Evolutionary conservation across 2,329 filamentous ascomycete species (phyloP).

Genomic region (Berkeleyomyces rouxiae): DNA sequence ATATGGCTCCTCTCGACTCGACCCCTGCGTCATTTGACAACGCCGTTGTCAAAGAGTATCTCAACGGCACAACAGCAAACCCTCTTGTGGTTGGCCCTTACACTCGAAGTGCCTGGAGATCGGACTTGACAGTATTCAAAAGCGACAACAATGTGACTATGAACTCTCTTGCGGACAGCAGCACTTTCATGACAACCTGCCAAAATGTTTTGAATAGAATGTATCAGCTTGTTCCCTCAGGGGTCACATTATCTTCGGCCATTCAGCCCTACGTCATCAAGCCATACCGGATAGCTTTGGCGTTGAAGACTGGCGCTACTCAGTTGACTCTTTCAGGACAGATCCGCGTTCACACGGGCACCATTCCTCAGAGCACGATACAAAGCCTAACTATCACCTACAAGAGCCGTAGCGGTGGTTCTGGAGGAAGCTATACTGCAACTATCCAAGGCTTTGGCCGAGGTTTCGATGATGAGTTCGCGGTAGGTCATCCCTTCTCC

Average conservation of each 20-base stretch:
- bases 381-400: slow-evolving; percentile 35
- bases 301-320: slow-evolving; percentile 31
- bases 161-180: slow-evolving; percentile 27
- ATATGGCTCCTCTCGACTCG: slow-evolving; percentile 30
- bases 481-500: slow-evolving; percentile 14
- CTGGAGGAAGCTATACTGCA: slow-evolving; percentile 14
- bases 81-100: slow-evolving; percentile 38
- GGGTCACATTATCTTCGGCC: slow-evolving; percentile 33
- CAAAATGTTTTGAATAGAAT: slow-evolving; percentile 37
- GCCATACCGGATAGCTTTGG: slow-evolving; percentile 39
- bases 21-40: slow-evolving; percentile 36
- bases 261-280: slow-evolving; percentile 42
- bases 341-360: slow-evolving; percentile 40
- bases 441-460: slow-evolving; percentile 22
- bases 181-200: slow-evolving; percentile 32
- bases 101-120: slow-evolving; percentile 27
- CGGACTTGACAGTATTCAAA: slow-evolving; percentile 39
- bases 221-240: slow-evolving; percentile 41
- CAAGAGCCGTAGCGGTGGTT: slow-evolving; percentile 35
- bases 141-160: slow-evolving; percentile 40
- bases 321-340: slow-evolving; percentile 35
- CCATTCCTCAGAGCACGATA: slow-evolving; percentile 26
- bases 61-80: slow-evolving; percentile 35
- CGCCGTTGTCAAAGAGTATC: slow-evolving; percentile 38
- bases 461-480: slow-evolving; percentile 45